phyloP scores from a whole-genome alignment of 192 early-diverging fungal genomes.

The Geranomyces michiganensis region DNA sequence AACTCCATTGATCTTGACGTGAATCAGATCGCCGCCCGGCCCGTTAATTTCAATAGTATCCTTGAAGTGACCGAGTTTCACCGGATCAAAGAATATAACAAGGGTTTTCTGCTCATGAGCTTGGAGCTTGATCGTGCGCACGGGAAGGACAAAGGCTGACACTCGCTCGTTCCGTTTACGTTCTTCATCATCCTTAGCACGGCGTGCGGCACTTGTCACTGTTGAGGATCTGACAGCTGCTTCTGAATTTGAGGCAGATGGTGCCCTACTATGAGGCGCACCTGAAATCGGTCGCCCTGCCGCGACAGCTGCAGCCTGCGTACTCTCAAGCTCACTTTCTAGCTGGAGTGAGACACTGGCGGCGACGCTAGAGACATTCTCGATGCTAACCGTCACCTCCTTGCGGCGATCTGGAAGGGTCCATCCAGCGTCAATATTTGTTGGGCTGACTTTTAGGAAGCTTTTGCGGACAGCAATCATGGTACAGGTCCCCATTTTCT shows the following conservation, averaged over 20 bases:
- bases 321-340: conserved; percentile 38
- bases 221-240: background rate
- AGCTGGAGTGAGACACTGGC: conserved; percentile 43
- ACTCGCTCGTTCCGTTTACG: conserved; percentile 17
- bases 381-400: conserved; percentile 46
- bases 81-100: conserved; percentile 55
- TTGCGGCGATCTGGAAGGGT: conserved; percentile 57
- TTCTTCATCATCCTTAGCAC: conserved; percentile 2
- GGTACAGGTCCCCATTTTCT: conserved; percentile 48
- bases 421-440: conserved; percentile 58
- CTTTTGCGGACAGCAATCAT: conserved; percentile 52
- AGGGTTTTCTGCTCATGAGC: conserved; percentile 51
- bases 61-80: conserved; percentile 47
- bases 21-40: conserved; percentile 59
- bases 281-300: background rate
- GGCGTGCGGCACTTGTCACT: background rate
- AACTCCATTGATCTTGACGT: conserved; percentile 48
- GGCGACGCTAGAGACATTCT: conserved; percentile 48
- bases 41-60: conserved; percentile 54
- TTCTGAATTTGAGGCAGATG: background rate
- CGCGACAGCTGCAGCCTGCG: background rate
- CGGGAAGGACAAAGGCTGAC: conserved; percentile 42
- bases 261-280: background rate
- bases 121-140: conserved; percentile 42
- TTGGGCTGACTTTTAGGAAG: conserved; percentile 56